phyloP scores from a whole-genome alignment of 139 green algal genomes.

The Desmodesmus armatus region DNA sequence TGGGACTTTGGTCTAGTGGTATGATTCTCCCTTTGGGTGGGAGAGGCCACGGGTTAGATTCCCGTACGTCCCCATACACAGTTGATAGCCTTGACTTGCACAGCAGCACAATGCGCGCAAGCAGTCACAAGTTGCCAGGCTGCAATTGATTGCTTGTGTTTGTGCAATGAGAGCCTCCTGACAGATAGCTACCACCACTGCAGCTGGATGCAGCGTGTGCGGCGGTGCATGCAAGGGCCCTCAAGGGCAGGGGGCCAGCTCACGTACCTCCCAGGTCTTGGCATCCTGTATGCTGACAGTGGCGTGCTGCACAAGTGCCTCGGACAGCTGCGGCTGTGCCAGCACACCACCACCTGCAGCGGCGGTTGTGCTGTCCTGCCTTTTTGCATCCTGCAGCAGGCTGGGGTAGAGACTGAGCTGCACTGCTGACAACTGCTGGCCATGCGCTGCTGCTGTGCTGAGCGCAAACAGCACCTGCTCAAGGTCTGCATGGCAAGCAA shows the following conservation, averaged over 20 bases:
- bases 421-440: background rate
- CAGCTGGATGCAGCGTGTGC: background rate
- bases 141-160: background rate
- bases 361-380: constrained; percentile 1
- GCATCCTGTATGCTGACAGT: background rate
- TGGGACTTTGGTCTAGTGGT: too few relatives aligned
- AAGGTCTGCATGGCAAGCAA: constrained; percentile 10
- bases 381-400: background rate
- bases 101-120: background rate
- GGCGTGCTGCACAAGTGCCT: background rate
- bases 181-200: background rate
- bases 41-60: too few relatives aligned
- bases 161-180: background rate
- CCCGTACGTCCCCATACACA: too few relatives aligned
- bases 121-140: background rate
- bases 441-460: background rate
- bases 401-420: constrained; percentile 14
- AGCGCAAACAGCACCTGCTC: constrained; percentile 39
- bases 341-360: background rate
- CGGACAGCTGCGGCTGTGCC: background rate
- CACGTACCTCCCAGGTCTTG: background rate
- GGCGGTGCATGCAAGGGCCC: background rate
- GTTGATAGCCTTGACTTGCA: background rate
- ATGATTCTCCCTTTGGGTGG: too few relatives aligned
- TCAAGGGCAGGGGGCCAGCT: background rate